These are phyloP conservation scores for Mychonastes homosphaera DNA, from an alignment of 139 green algal genomes.

Conservation along the genomic window DNA sequence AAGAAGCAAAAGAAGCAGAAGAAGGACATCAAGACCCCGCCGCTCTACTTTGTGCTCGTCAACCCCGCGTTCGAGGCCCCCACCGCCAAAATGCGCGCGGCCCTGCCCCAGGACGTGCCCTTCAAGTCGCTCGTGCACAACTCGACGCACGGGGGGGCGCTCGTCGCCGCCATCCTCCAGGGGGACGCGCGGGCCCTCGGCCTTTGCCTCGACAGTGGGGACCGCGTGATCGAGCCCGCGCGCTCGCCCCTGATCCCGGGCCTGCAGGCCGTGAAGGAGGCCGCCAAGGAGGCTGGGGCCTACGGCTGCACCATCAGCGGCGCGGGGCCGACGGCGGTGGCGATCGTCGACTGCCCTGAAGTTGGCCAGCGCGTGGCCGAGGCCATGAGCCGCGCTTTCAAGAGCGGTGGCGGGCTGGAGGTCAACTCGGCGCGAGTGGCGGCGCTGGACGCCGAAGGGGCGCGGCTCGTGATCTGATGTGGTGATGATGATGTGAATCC, in stretches of 20 bases:
- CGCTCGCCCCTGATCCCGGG: slow-evolving; percentile 85
- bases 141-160: slow-evolving; percentile 63
- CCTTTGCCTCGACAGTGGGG: slow-evolving; percentile 65
- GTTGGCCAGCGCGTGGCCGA: slow-evolving; percentile 50
- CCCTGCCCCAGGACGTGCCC: slow-evolving; percentile 71
- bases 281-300: slow-evolving; percentile 72
- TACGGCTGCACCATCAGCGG: slow-evolving; percentile 94
- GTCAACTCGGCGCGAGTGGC: slow-evolving; percentile 59
- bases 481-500: too few species aligned
- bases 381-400: slow-evolving; percentile 72
- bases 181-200: slow-evolving; percentile 64
- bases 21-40: too few species aligned
- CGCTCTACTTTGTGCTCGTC: slow-evolving; percentile 85
- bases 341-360: slow-evolving; percentile 61
- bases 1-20: too few species aligned
- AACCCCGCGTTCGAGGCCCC: slow-evolving; percentile 91
- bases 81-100: slow-evolving; percentile 87
- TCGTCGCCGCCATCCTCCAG: slow-evolving; percentile 52
- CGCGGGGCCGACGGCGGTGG: slow-evolving; percentile 88
- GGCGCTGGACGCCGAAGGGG: slow-evolving; percentile 50
- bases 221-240: slow-evolving; percentile 90
- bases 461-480: slow-evolving; percentile 41
- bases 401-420: slow-evolving; percentile 38
- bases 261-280: slow-evolving; percentile 80
- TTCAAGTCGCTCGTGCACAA: slow-evolving; percentile 85